Base-by-base conservation (phyloP, 129 eudicot genomes). In the Pseudognaphalium luteoalbum region DNA sequence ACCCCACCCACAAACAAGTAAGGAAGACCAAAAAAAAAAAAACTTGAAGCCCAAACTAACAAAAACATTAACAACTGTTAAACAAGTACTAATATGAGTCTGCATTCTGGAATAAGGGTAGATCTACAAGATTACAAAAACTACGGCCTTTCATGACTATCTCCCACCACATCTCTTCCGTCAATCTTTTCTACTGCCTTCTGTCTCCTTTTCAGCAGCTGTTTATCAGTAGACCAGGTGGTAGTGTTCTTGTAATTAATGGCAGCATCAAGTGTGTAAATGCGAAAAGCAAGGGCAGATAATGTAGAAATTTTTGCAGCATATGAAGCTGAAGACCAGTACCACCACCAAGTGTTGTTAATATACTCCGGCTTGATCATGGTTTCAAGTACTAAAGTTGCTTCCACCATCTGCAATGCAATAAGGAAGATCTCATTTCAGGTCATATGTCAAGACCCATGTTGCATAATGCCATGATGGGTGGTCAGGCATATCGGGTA, bases 271-370 rank as follows among this genome's bases (percentile, higher is more conserved):
- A 88, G 81, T 12, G 89, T 61, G 74, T 81, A 87, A 56, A 91
- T 78, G 12, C 96, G 90, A 20, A 88, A 80, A 29, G 97, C 87
- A 66, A 91, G 92, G 17, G 87, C 90, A 0, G 92, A 83, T n/a
- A 87, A 74, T 4, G 92, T 91, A 5, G 90, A 76, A 50, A 79
- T 85, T 16, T 80, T 91, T 5, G 86, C 90, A 15, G 96, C 96
- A 73, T 80, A 86, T 15, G 96, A 85, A 22, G 88, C 81, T 1
- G 97, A 88, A 21, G 97, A 89, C 96, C 96, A 92, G 68, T 88
- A 90, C 96, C 96, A 92, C 96, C 98, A 88, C 81, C 81, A 77
- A 42, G 80, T 86, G 8, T 88, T 92, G 76, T 60, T 81, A 75
- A 92, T 59, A 79, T 90, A 83, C 20, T 88, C 87, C 0, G 90